A percentile compares a stretch with the other conserved stretches of the same genome.
Conservation (phyloP, 495 filamentous ascomycete genomes). For the Neurospora hispaniola region DNA sequence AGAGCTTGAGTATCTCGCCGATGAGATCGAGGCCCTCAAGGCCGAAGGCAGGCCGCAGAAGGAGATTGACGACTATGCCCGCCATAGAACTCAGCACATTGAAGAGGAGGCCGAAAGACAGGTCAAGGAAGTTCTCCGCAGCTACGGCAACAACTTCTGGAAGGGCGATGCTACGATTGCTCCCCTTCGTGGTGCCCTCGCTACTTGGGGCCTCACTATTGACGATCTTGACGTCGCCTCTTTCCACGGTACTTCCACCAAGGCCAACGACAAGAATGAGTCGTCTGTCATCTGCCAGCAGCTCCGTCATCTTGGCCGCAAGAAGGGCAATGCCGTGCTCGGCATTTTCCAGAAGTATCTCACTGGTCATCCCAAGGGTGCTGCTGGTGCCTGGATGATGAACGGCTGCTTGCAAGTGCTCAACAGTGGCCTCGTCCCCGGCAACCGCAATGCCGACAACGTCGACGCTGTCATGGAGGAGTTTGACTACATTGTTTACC, state of each 20-base stretch:
- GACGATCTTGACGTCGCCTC: conserved; percentile 92
- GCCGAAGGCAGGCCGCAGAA: conserved; percentile 59
- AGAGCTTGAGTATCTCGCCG: conserved; percentile 84
- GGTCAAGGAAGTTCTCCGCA: conserved; percentile 81
- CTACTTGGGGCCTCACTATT: conserved; percentile 95
- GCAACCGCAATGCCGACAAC: conserved; percentile 97
- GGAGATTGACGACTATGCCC: conserved; percentile 67
- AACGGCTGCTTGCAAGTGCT: conserved; percentile 94
- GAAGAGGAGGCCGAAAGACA: conserved; percentile 81
- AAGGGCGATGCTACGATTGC: conserved; percentile 88
- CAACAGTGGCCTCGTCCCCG: conserved; percentile 85
- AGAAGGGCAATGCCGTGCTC: conserved; percentile 89
- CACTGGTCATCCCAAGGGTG: conserved; percentile 98
- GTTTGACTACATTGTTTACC: conserved; percentile 96
- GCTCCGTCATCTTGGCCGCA: conserved; percentile 84
- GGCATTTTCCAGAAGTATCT: conserved; percentile 99
- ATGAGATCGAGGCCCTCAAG: conserved; percentile 87
- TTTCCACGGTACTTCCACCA: conserved; percentile 97
- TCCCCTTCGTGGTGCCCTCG: conserved; percentile 85
- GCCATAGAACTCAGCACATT: conserved; percentile 76
- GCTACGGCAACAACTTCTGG: conserved; percentile 97
- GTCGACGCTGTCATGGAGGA: conserved; percentile 92
- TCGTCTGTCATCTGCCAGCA: conserved; percentile 96
- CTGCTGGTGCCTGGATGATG: conserved; percentile 98
- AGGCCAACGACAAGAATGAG: conserved; percentile 99